phyloP scores from a whole-genome alignment of 768 basidiomycete species.

The Fibroporia radiculosa region DNA sequence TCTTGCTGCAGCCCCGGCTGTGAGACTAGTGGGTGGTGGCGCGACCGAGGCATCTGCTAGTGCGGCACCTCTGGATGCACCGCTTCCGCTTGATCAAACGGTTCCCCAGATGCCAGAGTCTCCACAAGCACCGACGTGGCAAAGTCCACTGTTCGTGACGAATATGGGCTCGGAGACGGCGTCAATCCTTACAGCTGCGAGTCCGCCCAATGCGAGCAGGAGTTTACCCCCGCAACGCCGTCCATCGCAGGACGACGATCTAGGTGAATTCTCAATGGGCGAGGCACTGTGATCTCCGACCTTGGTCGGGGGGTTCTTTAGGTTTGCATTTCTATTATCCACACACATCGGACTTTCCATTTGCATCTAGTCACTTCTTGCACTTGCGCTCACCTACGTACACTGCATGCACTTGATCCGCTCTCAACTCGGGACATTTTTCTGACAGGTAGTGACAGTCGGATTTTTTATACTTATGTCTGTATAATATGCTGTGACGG shows the following conservation, averaged over 20 bases:
- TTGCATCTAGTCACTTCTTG: too few species aligned
- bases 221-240: not conserved
- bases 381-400: too few species aligned
- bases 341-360: too few species aligned
- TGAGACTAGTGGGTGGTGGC: not conserved
- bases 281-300: conserved; percentile 5
- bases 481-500: too few species aligned
- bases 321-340: too few species aligned
- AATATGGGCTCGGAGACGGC: conserved; percentile 17
- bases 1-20: not conserved
- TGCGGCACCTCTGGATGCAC: conserved; percentile 3
- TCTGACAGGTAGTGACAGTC: too few species aligned
- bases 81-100: not conserved
- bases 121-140: conserved; percentile 6
- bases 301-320: too few species aligned
- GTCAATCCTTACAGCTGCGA: not conserved
- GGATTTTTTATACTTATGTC: too few species aligned
- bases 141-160: conserved; percentile 14
- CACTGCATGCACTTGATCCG: too few species aligned
- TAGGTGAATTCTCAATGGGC: conserved; percentile 1
- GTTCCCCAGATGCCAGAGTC: too few species aligned
- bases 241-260: not conserved
- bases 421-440: too few species aligned
- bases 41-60: not conserved
- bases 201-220: not conserved